Percentiles rank a stretch among this genome's conserved stretches.
Conservation (phyloP, 2,329 filamentous ascomycete genomes). For the Pseudogymnoascus sp. region DNA sequence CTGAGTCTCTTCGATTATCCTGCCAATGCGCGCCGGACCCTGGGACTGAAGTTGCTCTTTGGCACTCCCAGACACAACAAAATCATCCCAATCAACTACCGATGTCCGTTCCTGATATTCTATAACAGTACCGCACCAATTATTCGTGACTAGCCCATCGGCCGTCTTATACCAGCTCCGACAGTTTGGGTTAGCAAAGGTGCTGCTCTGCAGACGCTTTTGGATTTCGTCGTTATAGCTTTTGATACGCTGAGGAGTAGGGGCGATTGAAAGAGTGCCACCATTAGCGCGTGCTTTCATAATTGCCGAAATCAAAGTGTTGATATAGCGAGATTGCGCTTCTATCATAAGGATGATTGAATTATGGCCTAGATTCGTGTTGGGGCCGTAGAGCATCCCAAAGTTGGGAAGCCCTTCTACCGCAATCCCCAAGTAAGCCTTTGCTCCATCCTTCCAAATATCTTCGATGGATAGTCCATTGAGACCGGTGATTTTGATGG, state of each 20-base stretch:
- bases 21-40: slow-evolving; percentile 24
- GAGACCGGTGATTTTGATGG: background rate
- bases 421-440: slow-evolving; percentile 20
- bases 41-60: slow-evolving; percentile 20
- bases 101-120: slow-evolving; percentile 30
- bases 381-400: slow-evolving; percentile 24
- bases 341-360: slow-evolving; percentile 26
- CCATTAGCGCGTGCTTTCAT: background rate
- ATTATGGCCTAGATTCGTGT: slow-evolving; percentile 26
- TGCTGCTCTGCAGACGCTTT: slow-evolving; percentile 13
- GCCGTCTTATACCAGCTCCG: slow-evolving; percentile 24
- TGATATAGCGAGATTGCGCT: slow-evolving; percentile 22
- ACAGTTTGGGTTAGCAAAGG: slow-evolving; percentile 20
- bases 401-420: slow-evolving; percentile 21
- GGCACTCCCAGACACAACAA: slow-evolving; percentile 30
- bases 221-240: slow-evolving; percentile 22
- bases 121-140: slow-evolving; percentile 18
- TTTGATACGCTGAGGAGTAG: slow-evolving; percentile 2
- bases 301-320: slow-evolving; percentile 7
- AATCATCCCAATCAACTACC: slow-evolving; percentile 39
- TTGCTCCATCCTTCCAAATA: slow-evolving; percentile 47
- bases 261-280: slow-evolving; percentile 11
- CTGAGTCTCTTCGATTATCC: slow-evolving; percentile 32
- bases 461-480: slow-evolving; percentile 23
- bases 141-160: slow-evolving; percentile 22